Conservation (phyloP, 176 grass and related monocot species). For the Tuctoria greenei region DNA sequence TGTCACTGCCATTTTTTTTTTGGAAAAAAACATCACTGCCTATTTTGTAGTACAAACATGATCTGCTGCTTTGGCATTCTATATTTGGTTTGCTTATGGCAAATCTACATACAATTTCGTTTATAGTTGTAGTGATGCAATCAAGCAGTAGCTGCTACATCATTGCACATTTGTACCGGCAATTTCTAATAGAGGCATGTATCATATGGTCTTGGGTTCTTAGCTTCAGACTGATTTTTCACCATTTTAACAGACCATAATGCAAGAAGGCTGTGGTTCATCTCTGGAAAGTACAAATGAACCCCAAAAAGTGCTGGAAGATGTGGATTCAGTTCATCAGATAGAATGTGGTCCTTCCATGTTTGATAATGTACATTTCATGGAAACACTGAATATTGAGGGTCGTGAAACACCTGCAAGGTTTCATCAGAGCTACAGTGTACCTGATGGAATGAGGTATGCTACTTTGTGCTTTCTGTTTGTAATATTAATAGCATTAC, state of each 20-base stretch:
- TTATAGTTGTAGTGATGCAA: background rate
- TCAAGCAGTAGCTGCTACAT: background rate
- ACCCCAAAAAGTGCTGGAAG: conserved; percentile 28
- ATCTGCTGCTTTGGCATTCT: background rate
- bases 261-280: conserved; percentile 13
- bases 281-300: conserved; percentile 40
- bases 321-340: background rate
- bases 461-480: background rate
- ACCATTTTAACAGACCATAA: conserved; percentile 31
- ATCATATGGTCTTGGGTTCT: background rate
- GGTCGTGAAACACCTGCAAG: conserved; percentile 32
- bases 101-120: background rate
- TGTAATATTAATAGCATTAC: background rate
- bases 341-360: background rate
- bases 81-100: background rate
- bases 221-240: conserved; percentile 21
- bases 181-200: background rate
- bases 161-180: background rate
- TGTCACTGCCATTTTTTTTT: too few species aligned
- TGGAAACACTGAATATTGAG: conserved; percentile 24
- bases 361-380: conserved; percentile 20
- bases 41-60: background rate
- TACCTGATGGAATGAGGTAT: conserved; percentile 50
- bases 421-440: conserved; percentile 30
- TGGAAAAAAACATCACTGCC: background rate